These are phyloP conservation scores for Dioscorea alata DNA, from an alignment of 106 monocot genomes.

Conservation along the genomic window DNA sequence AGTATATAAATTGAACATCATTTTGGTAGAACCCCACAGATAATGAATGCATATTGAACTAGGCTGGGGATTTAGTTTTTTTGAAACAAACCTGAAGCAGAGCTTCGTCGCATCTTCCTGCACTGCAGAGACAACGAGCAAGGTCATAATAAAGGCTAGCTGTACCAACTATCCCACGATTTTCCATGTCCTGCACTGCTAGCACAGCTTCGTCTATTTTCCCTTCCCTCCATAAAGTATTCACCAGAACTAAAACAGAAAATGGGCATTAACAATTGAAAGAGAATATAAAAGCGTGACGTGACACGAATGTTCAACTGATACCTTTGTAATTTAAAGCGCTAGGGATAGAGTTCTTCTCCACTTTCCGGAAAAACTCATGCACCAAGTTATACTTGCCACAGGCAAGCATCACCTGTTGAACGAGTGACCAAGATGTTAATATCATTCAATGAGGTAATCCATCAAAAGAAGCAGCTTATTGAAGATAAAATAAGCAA, in stretches of 20 bases:
- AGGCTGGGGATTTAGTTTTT: too few relatives aligned
- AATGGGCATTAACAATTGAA: background rate
- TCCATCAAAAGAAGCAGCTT: too few relatives aligned
- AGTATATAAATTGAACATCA: too few relatives aligned
- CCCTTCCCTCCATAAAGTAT: constrained; percentile 92
- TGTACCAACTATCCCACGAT: constrained; percentile 81
- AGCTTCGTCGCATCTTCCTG: constrained; percentile 89
- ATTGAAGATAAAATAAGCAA: too few relatives aligned
- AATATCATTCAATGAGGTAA: too few relatives aligned
- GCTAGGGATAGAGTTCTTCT: constrained; percentile 61
- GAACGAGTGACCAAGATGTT: background rate
- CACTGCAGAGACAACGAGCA: constrained; percentile 92
- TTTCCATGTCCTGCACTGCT: constrained; percentile 95
- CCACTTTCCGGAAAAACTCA: constrained; percentile 78
- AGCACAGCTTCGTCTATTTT: constrained; percentile 80
- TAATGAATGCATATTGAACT: too few relatives aligned
- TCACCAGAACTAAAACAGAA: constrained; percentile 64
- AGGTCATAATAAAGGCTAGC: constrained; percentile 97
- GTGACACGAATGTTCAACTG: too few relatives aligned
- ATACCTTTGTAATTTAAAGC: constrained; percentile 91
- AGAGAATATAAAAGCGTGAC: background rate
- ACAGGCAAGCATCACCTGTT: constrained; percentile 88
- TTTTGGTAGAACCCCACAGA: too few relatives aligned
- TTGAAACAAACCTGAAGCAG: constrained; percentile 53
- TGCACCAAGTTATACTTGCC: constrained; percentile 90